Conservation (phyloP, 2,329 filamentous ascomycete genomes). For the Aureobasidium lini region DNA sequence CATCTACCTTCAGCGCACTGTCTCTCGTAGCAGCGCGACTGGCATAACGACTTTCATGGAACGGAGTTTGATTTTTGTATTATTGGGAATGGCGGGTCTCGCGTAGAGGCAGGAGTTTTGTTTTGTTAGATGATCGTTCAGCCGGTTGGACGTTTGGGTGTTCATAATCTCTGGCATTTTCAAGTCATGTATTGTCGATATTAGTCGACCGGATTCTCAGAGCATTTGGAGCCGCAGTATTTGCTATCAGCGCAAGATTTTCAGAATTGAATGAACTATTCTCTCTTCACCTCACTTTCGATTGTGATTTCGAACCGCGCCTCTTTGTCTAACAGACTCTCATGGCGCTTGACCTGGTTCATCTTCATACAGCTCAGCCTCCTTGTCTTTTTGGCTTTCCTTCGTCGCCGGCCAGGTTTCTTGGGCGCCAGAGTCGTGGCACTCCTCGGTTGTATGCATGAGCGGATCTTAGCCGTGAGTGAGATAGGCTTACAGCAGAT, state of each 20-base stretch:
- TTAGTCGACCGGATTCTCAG: neutral
- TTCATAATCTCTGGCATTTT: neutral
- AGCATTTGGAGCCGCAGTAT: neutral
- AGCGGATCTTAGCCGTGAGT: neutral
- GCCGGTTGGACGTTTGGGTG: constrained; percentile 1
- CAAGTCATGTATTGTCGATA: neutral
- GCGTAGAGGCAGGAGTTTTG: neutral
- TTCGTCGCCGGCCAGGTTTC: neutral
- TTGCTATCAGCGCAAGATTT: constrained; percentile 5
- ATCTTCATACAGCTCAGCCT: neutral
- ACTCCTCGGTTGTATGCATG: neutral
- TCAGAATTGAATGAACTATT: neutral
- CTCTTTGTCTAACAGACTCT: neutral
- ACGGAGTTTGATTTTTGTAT: neutral
- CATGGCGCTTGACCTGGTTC: neutral
- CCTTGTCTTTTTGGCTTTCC: neutral
- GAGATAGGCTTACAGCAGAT: neutral
- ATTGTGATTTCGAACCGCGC: neutral
- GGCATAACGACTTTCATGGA: constrained; percentile 1
- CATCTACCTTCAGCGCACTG: neutral
- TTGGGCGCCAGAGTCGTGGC: neutral
- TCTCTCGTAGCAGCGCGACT: neutral
- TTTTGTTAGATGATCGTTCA: neutral
- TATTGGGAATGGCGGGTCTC: neutral
- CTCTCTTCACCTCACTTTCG: neutral